A percentile compares a stretch with the other conserved stretches of the same genome.
Conservation (phyloP, 2,329 filamentous ascomycete species). For the Sordariomycetes sp. region DNA sequence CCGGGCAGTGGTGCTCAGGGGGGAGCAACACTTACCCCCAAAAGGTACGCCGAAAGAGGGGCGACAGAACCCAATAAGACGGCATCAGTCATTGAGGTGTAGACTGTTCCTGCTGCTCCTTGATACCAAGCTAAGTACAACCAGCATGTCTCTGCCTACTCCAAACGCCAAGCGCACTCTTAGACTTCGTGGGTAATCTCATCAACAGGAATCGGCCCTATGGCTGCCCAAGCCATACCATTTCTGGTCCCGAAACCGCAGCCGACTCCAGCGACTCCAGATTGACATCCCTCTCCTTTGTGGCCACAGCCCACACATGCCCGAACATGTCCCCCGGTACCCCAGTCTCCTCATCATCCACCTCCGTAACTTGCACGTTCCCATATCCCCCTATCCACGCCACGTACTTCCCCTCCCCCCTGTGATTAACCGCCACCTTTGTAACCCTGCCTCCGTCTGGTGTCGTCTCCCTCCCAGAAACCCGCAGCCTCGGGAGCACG, state of each 20-base stretch:
- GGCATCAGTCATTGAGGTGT: neutral
- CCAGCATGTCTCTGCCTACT: neutral
- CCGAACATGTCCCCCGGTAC: slow-evolving; percentile 22
- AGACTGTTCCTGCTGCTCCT: neutral
- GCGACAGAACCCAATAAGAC: neutral
- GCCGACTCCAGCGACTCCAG: slow-evolving; percentile 11
- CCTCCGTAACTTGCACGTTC: slow-evolving; percentile 16
- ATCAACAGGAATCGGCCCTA: neutral
- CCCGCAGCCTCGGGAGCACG: neutral
- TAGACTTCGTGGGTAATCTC: neutral
- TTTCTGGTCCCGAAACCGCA: slow-evolving; percentile 21
- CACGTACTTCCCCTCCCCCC: slow-evolving; percentile 33
- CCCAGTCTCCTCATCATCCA: slow-evolving; percentile 12
- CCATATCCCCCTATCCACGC: slow-evolving; percentile 27
- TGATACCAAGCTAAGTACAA: neutral
- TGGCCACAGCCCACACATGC: slow-evolving; percentile 22
- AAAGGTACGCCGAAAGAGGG: too few species aligned
- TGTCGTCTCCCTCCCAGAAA: slow-evolving; percentile 8
- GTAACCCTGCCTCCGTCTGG: slow-evolving; percentile 6
- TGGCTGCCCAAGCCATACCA: slow-evolving; percentile 18
- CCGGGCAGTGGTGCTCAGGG: too few species aligned
- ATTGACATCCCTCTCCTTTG: slow-evolving; percentile 13
- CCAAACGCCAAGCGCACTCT: neutral
- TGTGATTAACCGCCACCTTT: slow-evolving; percentile 60
- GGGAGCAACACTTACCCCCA: too few species aligned